Evolutionary conservation across 2,329 filamentous ascomycete genomes (phyloP), one percentile per base, ranked within the genome.

Genomic region (Fusarium incarnatum): DNA sequence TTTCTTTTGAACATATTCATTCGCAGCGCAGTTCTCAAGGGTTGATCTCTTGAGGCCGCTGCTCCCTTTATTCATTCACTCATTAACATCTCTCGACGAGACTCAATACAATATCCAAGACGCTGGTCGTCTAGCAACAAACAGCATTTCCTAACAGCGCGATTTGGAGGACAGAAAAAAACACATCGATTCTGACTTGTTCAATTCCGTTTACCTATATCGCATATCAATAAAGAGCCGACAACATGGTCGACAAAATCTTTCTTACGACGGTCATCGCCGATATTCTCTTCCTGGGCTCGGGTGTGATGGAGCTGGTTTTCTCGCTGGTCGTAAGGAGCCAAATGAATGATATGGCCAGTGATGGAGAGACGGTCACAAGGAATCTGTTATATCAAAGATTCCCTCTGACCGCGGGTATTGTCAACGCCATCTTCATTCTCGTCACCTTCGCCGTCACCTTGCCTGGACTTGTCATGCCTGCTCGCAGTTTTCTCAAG

Each of bases 351-450:
- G 76, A 85, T 66, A 52, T 69, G 15, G 81, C 85, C 32, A 76
- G 72, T 6, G 79, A 84, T 45, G 87, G 87, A 57, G 74, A 78
- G 58, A 79, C 86, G 60, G 85, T 84, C 28, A 84, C 84, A 30
- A 81, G 83, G 60, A 82, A 86, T 68, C 77, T 89, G 44, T 77
- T 89, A 23, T 87, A 87, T 77, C 81, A 83, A 70, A 77, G 78
- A 30, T 87, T 89, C 60, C 87, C 87, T 12, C 78, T 89, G 53
- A 83, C 82, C 87, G 92, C 89, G 55, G 91, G 89, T 63, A 88
- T 94, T 68, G 89, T 86, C 76, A 94, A 94, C 79, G 87, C 90
- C 66, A 84, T 90, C 74, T 83, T 94, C 75, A 87, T 94, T 77
- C 89, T 95, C 79, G 76, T 88, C 73, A 89, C 90, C 25, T 94